A percentile compares a stretch with the other conserved stretches of the same genome.
These are phyloP conservation scores for Sicyos baderoa DNA, from an alignment of 306 rosid genomes.

Conservation along the genomic window DNA sequence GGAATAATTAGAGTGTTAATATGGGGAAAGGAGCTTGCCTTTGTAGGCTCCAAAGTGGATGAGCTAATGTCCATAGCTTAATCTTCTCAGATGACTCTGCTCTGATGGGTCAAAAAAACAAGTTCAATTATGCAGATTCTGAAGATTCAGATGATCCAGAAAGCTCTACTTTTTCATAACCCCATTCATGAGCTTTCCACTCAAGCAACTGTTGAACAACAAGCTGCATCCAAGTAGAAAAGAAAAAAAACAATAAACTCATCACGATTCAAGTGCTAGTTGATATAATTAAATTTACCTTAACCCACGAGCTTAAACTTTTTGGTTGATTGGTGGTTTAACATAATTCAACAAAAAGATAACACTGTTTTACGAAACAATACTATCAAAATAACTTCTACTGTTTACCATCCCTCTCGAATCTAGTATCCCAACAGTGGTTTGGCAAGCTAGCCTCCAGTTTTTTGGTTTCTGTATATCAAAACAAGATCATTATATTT, in stretches of 20 bases:
- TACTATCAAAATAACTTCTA: neutral
- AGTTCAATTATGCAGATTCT: constrained; percentile 21
- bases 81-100: constrained; percentile 9
- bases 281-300: too few relatives aligned
- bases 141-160: constrained; percentile 20
- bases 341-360: too few relatives aligned
- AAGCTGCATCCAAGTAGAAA: constrained; percentile 46
- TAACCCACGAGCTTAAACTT: too few relatives aligned
- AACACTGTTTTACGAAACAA: neutral
- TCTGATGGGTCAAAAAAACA: neutral
- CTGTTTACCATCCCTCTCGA: constrained; percentile 56
- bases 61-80: constrained; percentile 8
- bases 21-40: neutral
- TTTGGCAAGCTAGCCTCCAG: constrained; percentile 98
- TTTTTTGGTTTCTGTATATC: constrained; percentile 73
- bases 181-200: constrained; percentile 92
- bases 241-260: constrained; percentile 10
- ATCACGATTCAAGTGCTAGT: too few relatives aligned
- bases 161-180: constrained; percentile 30
- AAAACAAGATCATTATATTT: neutral
- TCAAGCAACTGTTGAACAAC: constrained; percentile 79
- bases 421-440: constrained; percentile 63
- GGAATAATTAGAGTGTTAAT: constrained; percentile 5
- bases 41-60: constrained; percentile 14
- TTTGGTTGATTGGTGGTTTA: too few relatives aligned